Evolutionary conservation across 1,139 yeast genomes (phyloP).

Genomic region (Sugiyamaella paludigena): DNA sequence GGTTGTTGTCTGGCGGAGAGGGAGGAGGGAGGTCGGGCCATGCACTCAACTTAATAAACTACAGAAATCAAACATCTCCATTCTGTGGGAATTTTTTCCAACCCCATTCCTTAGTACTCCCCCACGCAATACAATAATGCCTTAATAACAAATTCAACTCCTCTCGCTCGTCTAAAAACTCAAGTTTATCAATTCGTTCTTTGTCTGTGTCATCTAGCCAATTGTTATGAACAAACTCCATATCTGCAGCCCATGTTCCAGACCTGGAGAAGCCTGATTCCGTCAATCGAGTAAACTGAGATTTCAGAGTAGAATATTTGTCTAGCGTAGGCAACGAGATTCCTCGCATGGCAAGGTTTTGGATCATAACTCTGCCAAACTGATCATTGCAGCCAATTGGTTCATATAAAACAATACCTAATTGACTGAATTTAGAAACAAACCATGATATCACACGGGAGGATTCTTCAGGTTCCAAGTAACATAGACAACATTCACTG

Average conservation of each 20-base stretch:
- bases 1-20: no score
- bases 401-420: constrained; percentile 65
- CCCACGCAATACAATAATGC: constrained; percentile 68
- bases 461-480: constrained; percentile 60
- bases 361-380: constrained; percentile 81
- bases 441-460: constrained; percentile 47
- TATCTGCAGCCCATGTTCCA: constrained; percentile 45
- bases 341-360: constrained; percentile 67
- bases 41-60: no score
- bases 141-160: constrained; percentile 70
- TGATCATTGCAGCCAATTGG: constrained; percentile 72
- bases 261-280: constrained; percentile 30
- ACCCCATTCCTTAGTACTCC: constrained; percentile 15
- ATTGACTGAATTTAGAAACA: constrained; percentile 16
- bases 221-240: constrained; percentile 58
- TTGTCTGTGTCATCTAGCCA: constrained; percentile 54
- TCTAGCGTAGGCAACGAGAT: constrained; percentile 65
- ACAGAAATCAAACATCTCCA: neutral
- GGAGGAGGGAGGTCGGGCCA: no score
- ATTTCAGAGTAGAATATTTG: constrained; percentile 48
- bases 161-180: constrained; percentile 85
- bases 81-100: constrained; percentile 6
- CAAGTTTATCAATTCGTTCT: constrained; percentile 57
- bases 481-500: constrained; percentile 90
- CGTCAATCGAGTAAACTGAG: constrained; percentile 43